phyloP scores from a whole-genome alignment of 768 basidiomycete species.

The Termitomyces sp. region DNA sequence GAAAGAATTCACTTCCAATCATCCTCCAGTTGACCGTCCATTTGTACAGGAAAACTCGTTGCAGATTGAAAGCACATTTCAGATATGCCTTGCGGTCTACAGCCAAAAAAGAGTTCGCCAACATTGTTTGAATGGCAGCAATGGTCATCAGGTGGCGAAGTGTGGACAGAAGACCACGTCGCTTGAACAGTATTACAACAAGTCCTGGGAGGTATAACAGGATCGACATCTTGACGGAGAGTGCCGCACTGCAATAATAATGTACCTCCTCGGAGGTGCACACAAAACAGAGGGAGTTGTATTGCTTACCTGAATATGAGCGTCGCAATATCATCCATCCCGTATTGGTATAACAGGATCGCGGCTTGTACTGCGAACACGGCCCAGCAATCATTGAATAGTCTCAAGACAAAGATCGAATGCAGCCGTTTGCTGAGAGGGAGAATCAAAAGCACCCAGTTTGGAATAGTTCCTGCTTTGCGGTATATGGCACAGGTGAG shows the following conservation, averaged over 20 bases:
- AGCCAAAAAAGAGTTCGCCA: conserved; percentile 69
- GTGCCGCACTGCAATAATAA: conserved; percentile 48
- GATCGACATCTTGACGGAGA: conserved; percentile 95
- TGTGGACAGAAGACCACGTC: conserved; percentile 51
- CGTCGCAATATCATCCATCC: conserved; percentile 56
- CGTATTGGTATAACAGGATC: conserved; percentile 58
- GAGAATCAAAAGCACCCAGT: conserved; percentile 68
- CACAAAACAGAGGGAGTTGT: neutral
- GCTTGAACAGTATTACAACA: conserved; percentile 76
- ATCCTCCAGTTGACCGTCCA: conserved; percentile 99
- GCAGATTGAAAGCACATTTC: conserved; percentile 77
- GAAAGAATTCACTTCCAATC: conserved; percentile 70
- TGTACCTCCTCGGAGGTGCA: neutral
- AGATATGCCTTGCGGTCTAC: conserved; percentile 62
- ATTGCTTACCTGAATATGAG: conserved; percentile 69
- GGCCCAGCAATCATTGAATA: conserved; percentile 96
- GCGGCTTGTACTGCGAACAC: conserved; percentile 61
- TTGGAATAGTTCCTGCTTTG: conserved; percentile 55
- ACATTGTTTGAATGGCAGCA: conserved; percentile 45
- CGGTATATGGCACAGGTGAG: conserved; percentile 68
- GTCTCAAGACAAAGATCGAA: conserved; percentile 84
- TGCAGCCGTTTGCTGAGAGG: conserved; percentile 91
- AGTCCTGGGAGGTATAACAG: conserved; percentile 88
- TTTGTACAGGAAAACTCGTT: conserved; percentile 84
- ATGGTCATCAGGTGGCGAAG: conserved; percentile 47